These are phyloP conservation scores for Heteromeles arbutifolia DNA, from an alignment of 306 rosid genomes.

Conservation along the genomic window DNA sequence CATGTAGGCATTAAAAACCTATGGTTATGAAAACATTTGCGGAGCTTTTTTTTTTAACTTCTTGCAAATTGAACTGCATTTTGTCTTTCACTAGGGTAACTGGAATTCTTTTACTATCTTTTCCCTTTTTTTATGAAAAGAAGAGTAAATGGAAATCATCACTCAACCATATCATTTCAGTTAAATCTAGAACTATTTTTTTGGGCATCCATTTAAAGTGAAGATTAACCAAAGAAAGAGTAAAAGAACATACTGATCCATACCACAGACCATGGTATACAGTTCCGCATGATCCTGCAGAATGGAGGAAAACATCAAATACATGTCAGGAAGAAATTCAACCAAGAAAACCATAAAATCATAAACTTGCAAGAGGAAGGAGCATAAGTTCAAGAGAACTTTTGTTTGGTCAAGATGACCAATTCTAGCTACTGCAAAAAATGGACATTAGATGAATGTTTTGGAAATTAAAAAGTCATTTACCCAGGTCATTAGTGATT, in stretches of 20 bases:
- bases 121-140: neutral
- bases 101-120: neutral
- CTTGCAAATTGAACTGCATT: neutral
- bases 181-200: slow-evolving; percentile 4
- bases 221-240: slow-evolving; percentile 40
- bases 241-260: slow-evolving; percentile 89
- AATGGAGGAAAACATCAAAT: slow-evolving; percentile 13
- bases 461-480: neutral
- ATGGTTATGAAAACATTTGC: neutral
- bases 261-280: slow-evolving; percentile 98
- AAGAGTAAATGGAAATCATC: neutral
- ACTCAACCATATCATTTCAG: neutral
- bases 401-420: neutral
- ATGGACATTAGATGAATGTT: neutral
- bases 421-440: neutral
- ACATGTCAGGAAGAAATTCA: slow-evolving; percentile 10
- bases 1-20: neutral
- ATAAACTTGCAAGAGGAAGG: neutral
- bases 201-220: slow-evolving; percentile 3
- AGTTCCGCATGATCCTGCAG: slow-evolving; percentile 96
- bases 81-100: neutral
- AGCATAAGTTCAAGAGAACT: neutral
- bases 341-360: neutral
- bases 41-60: neutral
- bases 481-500: neutral